phyloP scores from a whole-genome alignment of 257 asterid genomes.

The Fraxinus pennsylvanica region DNA sequence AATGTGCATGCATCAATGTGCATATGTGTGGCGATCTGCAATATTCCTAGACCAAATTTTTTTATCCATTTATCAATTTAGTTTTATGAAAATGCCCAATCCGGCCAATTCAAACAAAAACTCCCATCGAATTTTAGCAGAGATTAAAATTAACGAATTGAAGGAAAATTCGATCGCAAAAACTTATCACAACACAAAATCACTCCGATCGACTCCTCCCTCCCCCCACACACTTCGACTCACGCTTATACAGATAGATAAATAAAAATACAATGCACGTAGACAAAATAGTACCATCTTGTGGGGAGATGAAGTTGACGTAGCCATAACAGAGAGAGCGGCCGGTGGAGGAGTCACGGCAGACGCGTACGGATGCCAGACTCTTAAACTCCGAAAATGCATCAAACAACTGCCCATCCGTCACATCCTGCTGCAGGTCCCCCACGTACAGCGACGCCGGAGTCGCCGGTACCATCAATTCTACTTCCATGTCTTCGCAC shows the following conservation, averaged over 20 bases:
- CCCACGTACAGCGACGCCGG: constrained; percentile 59
- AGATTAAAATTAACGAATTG: not conserved
- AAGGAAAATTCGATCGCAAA: constrained; percentile 7
- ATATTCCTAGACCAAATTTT: constrained; percentile 1
- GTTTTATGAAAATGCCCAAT: not conserved
- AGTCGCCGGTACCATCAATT: constrained; percentile 25
- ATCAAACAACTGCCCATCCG: constrained; percentile 41
- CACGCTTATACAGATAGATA: not conserved
- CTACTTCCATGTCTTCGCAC: constrained; percentile 38
- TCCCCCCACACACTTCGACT: not conserved
- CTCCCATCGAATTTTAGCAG: constrained; percentile 19
- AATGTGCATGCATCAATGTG: constrained; percentile 21
- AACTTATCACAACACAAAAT: not conserved
- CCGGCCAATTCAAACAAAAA: constrained; percentile 17
- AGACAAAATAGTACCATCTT: constrained; percentile 39
- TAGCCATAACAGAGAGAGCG: constrained; percentile 60
- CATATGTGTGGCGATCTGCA: constrained; percentile 5
- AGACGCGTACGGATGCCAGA: constrained; percentile 53
- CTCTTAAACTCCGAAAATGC: constrained; percentile 46
- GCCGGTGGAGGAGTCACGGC: constrained; percentile 52
- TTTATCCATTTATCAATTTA: not conserved
- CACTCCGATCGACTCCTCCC: not conserved
- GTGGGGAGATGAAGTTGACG: constrained; percentile 47
- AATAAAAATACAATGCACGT: not conserved
- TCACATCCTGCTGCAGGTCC: constrained; percentile 49